Base-by-base conservation (phyloP, 2,329 filamentous ascomycete species). In the Penicillium sp. region DNA sequence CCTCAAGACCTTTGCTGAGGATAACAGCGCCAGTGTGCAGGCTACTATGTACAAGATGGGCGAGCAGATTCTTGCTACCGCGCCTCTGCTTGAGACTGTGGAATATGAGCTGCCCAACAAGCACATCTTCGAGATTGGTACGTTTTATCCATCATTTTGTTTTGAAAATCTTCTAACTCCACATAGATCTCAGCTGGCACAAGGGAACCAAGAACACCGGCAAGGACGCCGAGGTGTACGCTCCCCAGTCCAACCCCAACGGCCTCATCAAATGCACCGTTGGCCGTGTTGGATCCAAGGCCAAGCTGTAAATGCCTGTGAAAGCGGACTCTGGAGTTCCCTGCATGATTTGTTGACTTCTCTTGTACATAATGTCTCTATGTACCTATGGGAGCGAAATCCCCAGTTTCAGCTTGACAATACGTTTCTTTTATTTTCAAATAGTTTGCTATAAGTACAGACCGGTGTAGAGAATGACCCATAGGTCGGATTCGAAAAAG, bases 21-120 rank as follows among this genome's bases (percentile, higher is more conserved):
- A 99, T 69, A 82, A 92, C 70, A 96, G 90, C 68, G 90, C 94
- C 45, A 96, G 90, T 67, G 94, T 99, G 23, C 94, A 99, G 79
- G 88, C 87, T 67, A 97, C 93, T 58, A 97, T 99, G 94, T 99
- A 97, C 81, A 95, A 97, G 81, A 99, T 99, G 93, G 87, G 85
- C 67, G 89, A 93, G 74, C 81, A 88, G 73, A 96, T 99, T 64
- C 81, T 99, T 51, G 88, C 84, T 8, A 85, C 81, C 22, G 89
- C 87, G 23, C 88, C 91, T 14, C 80, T 87, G 60, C 83, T 92
- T 22, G 84, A 88, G 43, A 81, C 82, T 22, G 90, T 94, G 41
- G 84, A 88, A 66, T 97, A 97, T 73, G 82, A 88, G 8, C 81
- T 99, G 68, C 94, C 94, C 11, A 99, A 99, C 81, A 97, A 97